These are phyloP conservation scores for Carex cristatella DNA, from an alignment of 176 grass and related monocot species.

Conservation along the genomic window DNA sequence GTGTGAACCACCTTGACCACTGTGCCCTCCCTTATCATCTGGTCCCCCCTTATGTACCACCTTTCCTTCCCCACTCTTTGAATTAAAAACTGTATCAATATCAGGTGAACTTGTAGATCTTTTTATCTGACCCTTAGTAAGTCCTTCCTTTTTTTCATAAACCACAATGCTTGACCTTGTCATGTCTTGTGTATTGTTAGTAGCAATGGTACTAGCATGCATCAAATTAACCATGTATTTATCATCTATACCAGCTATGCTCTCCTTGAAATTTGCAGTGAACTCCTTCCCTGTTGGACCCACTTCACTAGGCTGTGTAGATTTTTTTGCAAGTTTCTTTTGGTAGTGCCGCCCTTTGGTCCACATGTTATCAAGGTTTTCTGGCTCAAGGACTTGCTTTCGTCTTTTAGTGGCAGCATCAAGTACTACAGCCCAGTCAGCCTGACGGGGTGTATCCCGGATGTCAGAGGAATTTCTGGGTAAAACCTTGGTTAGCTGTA, in stretches of 20 bases:
- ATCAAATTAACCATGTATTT: slow-evolving; percentile 94
- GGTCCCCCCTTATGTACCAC: slow-evolving; percentile 28
- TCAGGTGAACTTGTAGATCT: slow-evolving; percentile 82
- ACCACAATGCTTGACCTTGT: slow-evolving; percentile 10
- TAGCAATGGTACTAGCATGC: slow-evolving; percentile 55
- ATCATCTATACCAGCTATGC: slow-evolving; percentile 72
- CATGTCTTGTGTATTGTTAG: slow-evolving; percentile 21
- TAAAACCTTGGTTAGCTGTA: slow-evolving; percentile 39
- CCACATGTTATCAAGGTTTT: slow-evolving; percentile 99
- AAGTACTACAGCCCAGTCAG: slow-evolving; percentile 73
- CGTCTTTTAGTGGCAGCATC: slow-evolving; percentile 92
- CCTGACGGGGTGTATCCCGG: slow-evolving; percentile 23
- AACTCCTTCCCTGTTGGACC: slow-evolving; percentile 46
- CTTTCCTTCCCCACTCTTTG: slow-evolving; percentile 39
- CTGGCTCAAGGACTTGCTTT: slow-evolving; percentile 82
- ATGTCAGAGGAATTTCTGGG: slow-evolving; percentile 23
- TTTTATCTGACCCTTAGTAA: slow-evolving; percentile 57
- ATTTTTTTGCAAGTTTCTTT: slow-evolving; percentile 74
- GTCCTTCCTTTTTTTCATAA: slow-evolving; percentile 34
- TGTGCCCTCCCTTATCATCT: slow-evolving; percentile 34
- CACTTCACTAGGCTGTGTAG: not conserved
- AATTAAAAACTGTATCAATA: slow-evolving; percentile 53
- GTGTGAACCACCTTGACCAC: slow-evolving; percentile 33
- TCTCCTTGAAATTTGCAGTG: slow-evolving; percentile 67
- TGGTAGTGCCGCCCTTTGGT: slow-evolving; percentile 92